Conservation (phyloP, 768 basidiomycete species). For the Trametes punicea region DNA sequence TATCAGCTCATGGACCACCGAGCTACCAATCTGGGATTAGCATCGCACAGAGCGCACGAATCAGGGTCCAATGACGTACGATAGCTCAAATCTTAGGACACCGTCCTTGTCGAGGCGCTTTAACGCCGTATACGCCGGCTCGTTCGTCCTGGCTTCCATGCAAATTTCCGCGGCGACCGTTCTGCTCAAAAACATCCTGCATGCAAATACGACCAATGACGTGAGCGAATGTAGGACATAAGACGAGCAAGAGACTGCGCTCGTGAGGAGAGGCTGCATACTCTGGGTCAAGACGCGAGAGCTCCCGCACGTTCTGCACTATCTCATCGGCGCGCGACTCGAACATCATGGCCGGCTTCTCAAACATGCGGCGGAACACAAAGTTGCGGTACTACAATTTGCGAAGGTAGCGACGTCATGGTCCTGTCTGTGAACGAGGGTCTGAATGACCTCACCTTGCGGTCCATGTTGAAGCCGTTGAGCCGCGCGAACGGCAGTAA, state of each 20-base stretch:
- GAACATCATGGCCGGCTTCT: conserved; percentile 48
- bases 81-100: conserved; percentile 63
- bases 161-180: conserved; percentile 82
- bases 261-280: conserved; percentile 30
- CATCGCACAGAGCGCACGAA: neutral
- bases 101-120: conserved; percentile 64
- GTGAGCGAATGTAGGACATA: conserved; percentile 10
- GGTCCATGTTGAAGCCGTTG: conserved; percentile 79
- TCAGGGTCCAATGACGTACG: conserved; percentile 40
- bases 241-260: conserved; percentile 2
- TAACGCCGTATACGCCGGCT: conserved; percentile 64
- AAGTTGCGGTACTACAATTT: conserved; percentile 76
- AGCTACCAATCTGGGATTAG: conserved; percentile 28
- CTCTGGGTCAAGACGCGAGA: conserved; percentile 68
- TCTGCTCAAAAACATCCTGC: conserved; percentile 77
- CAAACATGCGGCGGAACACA: conserved; percentile 86
- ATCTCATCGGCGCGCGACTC: conserved; percentile 61
- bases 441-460: conserved; percentile 45
- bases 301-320: conserved; percentile 63
- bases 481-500: conserved; percentile 66
- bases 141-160: conserved; percentile 75
- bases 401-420: conserved; percentile 2
- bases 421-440: neutral
- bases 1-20: conserved; percentile 61
- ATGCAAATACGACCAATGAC: neutral